phyloP scores from a whole-genome alignment of 2,329 filamentous ascomycete species.

The Sclerotinia sclerotiorum region DNA sequence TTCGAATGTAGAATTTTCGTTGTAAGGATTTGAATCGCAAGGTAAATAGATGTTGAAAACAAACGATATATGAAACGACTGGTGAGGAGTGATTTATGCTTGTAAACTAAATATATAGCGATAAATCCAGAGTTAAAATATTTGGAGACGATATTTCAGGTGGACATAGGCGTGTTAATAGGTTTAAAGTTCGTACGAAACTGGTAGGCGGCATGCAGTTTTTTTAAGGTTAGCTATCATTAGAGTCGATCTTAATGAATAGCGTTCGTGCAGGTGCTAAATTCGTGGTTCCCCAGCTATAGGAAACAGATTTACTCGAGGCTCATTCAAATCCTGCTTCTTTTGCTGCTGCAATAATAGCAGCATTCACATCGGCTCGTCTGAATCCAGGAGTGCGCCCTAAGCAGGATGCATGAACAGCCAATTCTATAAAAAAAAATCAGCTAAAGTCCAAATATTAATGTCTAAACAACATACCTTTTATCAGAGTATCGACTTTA shows the following conservation, averaged over 20 bases:
- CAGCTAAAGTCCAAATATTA: background rate
- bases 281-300: no score
- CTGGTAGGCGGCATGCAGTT: background rate
- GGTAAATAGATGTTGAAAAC: background rate
- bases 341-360: conserved; percentile 29
- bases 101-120: background rate
- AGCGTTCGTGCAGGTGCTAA: background rate
- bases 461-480: conserved; percentile 35
- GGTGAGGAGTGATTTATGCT: background rate
- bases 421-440: conserved; percentile 33
- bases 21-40: background rate
- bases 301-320: background rate
- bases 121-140: background rate
- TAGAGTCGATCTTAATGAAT: background rate
- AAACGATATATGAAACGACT: background rate
- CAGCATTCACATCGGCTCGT: conserved; percentile 39
- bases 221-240: background rate
- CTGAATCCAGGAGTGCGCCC: conserved; percentile 39
- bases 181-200: background rate
- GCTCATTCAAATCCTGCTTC: conserved; percentile 12
- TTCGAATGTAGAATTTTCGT: background rate
- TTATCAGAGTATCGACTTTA: conserved; percentile 38
- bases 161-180: background rate
- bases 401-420: conserved; percentile 36
- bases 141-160: background rate